phyloP scores from a whole-genome alignment of 306 rosid species.

The Rubus parviflorus region DNA sequence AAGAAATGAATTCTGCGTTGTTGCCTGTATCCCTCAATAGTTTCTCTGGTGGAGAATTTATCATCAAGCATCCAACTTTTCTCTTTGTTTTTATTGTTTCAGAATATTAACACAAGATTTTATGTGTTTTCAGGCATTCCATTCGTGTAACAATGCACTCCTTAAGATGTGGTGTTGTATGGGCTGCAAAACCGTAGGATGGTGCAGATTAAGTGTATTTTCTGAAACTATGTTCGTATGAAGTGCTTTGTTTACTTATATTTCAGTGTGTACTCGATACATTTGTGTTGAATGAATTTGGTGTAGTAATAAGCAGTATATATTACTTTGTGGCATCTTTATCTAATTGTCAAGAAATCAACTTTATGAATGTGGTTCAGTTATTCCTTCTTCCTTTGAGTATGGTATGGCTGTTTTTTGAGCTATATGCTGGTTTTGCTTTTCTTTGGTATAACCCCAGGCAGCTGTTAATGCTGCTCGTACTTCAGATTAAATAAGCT shows the following conservation, averaged over 20 bases:
- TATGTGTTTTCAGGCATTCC: neutral
- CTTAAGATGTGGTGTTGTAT: constrained; percentile 5
- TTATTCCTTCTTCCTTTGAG: neutral
- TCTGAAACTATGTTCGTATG: neutral
- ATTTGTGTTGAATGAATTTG: neutral
- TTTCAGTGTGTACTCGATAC: neutral
- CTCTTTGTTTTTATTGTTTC: neutral
- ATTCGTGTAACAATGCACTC: neutral
- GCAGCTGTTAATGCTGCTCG: neutral
- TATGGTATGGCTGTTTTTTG: neutral
- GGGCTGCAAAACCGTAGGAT: neutral
- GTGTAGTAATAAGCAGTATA: neutral
- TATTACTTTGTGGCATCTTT: no score
- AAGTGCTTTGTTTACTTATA: neutral
- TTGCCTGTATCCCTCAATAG: neutral
- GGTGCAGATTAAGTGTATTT: constrained; percentile 4
- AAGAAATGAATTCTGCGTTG: neutral
- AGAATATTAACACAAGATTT: neutral
- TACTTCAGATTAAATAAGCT: neutral
- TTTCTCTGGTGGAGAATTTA: neutral
- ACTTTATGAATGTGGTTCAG: neutral
- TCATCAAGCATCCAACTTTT: neutral
- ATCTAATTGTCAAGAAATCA: no score
- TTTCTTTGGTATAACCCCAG: neutral
- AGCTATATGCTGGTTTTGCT: neutral